Conservation (phyloP, 2,329 filamentous ascomycete genomes). For the Sordariomycetes sp. region DNA sequence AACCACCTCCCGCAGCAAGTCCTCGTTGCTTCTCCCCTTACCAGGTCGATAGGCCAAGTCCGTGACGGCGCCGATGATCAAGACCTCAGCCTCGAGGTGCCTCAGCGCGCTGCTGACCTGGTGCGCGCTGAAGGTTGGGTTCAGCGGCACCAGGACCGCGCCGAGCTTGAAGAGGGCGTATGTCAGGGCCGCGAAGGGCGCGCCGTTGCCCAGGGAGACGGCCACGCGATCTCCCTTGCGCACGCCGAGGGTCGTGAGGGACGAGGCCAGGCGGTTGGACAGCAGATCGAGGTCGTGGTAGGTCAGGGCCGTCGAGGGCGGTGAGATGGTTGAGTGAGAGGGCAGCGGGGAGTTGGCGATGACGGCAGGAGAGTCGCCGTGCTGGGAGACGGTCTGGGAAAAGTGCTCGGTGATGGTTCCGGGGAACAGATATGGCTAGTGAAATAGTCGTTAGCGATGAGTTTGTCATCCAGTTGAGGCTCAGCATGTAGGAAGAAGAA, state of each 20-base stretch:
- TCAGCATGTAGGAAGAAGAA: too few relatives aligned
- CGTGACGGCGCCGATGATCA: slow-evolving; percentile 82
- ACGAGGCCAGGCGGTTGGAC: slow-evolving; percentile 68
- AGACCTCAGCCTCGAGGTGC: slow-evolving; percentile 63
- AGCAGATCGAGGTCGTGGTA: slow-evolving; percentile 67
- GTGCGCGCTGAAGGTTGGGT: slow-evolving; percentile 74
- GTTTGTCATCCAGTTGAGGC: too few relatives aligned
- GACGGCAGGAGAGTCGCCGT: slow-evolving; percentile 56
- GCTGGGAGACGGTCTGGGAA: slow-evolving; percentile 48
- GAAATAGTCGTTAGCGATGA: too few relatives aligned
- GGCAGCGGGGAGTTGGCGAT: slow-evolving; percentile 36
- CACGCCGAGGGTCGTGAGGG: slow-evolving; percentile 62
- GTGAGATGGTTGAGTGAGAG: slow-evolving; percentile 34
- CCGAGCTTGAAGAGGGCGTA: slow-evolving; percentile 93
- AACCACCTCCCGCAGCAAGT: slow-evolving; percentile 34
- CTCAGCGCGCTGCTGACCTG: slow-evolving; percentile 73
- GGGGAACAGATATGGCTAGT: slow-evolving; percentile 57
- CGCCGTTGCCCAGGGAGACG: slow-evolving; percentile 75
- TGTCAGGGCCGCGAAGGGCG: slow-evolving; percentile 75
- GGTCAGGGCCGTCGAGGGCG: slow-evolving; percentile 57
- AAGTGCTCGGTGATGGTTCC: slow-evolving; percentile 69
- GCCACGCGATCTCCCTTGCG: slow-evolving; percentile 77
- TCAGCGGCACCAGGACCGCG: slow-evolving; percentile 87
- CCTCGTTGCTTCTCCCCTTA: slow-evolving; percentile 42
- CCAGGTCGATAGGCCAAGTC: slow-evolving; percentile 63